Evolutionary conservation across 371 early-diverging fungal species (phyloP).

Genomic region (Smittium mucronatum): DNA sequence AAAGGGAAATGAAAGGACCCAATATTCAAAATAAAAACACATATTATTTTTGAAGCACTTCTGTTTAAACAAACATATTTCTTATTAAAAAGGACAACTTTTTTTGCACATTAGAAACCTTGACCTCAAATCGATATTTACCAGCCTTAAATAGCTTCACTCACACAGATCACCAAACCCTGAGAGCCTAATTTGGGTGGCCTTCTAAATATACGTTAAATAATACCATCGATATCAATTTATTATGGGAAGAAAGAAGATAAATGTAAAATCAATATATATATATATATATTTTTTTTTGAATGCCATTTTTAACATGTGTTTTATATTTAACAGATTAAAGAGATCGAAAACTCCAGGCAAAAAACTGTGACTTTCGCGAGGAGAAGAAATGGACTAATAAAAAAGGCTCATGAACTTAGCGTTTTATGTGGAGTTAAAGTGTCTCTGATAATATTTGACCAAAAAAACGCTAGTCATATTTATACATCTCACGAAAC

Average conservation of each 20-base stretch:
- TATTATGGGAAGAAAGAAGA: slow-evolving; percentile 31
- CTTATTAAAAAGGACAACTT: no score
- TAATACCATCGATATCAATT: no score
- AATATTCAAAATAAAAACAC: no score
- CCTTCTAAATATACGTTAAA: no score
- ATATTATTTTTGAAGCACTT: no score
- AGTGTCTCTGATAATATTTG: slow-evolving; percentile 32
- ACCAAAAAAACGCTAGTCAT: slow-evolving; percentile 33
- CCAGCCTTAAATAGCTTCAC: no score
- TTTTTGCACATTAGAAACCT: no score
- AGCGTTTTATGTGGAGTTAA: slow-evolving; percentile 33
- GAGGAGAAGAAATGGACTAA: slow-evolving; percentile 31
- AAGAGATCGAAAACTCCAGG: slow-evolving; percentile 31
- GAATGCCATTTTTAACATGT: neutral
- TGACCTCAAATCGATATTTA: no score
- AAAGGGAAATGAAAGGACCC: no score
- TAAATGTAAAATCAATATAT: slow-evolving; percentile 20
- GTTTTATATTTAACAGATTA: slow-evolving; percentile 14
- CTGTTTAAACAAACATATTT: no score
- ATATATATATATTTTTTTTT: neutral
- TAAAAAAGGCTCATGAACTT: slow-evolving; percentile 36
- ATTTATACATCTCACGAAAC: slow-evolving; percentile 27
- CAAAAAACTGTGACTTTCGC: slow-evolving; percentile 34
- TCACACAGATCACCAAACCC: no score
- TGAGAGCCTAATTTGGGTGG: no score